phyloP scores from a whole-genome alignment of 225 moss, liverwort and hornwort genomes.

The Antitrichia curtipendula region DNA sequence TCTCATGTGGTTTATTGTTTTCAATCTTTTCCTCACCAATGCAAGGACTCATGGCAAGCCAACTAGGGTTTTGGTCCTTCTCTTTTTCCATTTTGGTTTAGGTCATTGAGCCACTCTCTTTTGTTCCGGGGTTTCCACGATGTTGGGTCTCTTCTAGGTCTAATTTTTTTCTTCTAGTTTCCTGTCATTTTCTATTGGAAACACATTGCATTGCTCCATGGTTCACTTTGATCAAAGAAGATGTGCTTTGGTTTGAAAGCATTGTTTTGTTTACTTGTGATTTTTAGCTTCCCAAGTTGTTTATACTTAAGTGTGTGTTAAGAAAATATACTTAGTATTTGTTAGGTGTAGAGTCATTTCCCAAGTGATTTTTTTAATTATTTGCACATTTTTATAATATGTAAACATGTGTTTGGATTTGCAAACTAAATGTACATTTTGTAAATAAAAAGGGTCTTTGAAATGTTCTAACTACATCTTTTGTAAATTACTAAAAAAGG shows the following conservation, averaged over 20 bases:
- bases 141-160: rapidly evolving
- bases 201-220: rapidly evolving
- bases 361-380: neutral
- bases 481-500: neutral
- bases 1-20: no score
- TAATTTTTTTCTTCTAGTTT: neutral
- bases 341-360: neutral
- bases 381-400: neutral
- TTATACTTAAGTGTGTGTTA: neutral
- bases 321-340: neutral
- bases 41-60: no score
- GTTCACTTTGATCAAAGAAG: neutral
- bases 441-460: neutral
- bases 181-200: rapidly evolving
- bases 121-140: neutral
- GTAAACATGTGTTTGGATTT: neutral
- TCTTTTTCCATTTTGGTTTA: neutral
- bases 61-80: no score
- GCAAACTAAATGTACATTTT: neutral
- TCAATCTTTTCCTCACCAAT: no score
- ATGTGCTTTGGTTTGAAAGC: neutral
- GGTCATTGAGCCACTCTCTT: neutral
- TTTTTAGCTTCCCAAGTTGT: neutral
- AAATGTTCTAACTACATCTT: neutral
- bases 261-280: neutral